Evolutionary conservation across 345 rosid genomes (phyloP), one percentile per base, ranked within the genome.

Genomic region (Noccaea bulbosa): DNA sequence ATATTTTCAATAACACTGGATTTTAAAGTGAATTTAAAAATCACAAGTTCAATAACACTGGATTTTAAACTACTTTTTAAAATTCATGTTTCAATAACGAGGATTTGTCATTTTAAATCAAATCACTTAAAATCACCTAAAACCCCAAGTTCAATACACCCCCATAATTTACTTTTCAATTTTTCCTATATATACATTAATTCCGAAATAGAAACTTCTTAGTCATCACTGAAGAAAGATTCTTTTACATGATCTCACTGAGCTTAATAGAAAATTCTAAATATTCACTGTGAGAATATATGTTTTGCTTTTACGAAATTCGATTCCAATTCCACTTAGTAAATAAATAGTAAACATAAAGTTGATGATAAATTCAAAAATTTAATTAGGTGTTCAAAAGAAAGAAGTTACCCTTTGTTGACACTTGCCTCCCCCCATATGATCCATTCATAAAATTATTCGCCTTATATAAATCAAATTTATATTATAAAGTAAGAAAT

Each of bases 341-440:
- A 44, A 71, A 40, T 3, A 61, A 49, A 49, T 14, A 9, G 9
- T 40, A 62, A 16, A 16, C 35, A 8, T 8, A 71, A 32, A 51
- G 38, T 33, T 51, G 32, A 43, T 62, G 35, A 51, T 50, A 49
- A 22, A 60, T 71, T 50, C 61, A 37, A 60, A 51, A 24, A 50
- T 51, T 61, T 32, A 70, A 35, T 61, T 61, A 70, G 17, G 67
- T 59, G 34, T 52, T n/a, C 8, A 57, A 34, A 34, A 56, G 33
- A 34, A 68, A 56, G 24, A 56, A 57, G 33, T 16, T 17, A 11
- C 46, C 63, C 55, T 63, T 62, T 14, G 60, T 35, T 43, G 69
- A 71, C 69, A 71, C 75, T n/a, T n/a, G n/a, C n/a, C n/a, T n/a
- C 20, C 20, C 75, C 69, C 69, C 40, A 50, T 17, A 15, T 70